phyloP scores from a whole-genome alignment of 306 rosid genomes.

The Luffa acutangula region DNA sequence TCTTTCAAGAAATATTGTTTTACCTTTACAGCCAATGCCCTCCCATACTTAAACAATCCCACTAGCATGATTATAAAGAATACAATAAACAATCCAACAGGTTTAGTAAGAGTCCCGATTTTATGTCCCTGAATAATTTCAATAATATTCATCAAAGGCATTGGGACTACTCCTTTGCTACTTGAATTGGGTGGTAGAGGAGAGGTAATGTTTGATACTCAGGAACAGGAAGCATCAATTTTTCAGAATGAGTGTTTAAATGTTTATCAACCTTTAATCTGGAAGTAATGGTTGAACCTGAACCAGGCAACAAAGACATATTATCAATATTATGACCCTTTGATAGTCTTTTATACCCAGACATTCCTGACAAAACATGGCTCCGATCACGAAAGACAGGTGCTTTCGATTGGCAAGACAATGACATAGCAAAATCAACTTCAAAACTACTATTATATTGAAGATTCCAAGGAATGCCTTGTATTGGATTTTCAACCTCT shows the following conservation, averaged over 20 bases:
- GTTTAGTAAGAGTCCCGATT: conserved; percentile 13
- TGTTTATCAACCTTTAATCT: conserved; percentile 13
- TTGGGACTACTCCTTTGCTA: conserved; percentile 4
- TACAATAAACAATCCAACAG: conserved; percentile 11
- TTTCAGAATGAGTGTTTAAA: conserved; percentile 4
- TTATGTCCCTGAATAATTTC: conserved; percentile 11
- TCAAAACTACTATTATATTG: conserved; percentile 25
- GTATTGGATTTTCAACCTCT: conserved; percentile 23
- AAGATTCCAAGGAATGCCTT: conserved; percentile 16
- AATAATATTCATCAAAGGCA: conserved; percentile 13
- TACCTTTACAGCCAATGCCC: conserved; percentile 14
- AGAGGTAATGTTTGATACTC: conserved; percentile 9
- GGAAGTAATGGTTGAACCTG: conserved; percentile 24
- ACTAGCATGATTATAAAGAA: conserved; percentile 18
- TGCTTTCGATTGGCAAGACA: conserved; percentile 48
- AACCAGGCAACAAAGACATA: conserved; percentile 19
- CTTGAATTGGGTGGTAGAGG: not conserved
- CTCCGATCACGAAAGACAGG: conserved; percentile 31
- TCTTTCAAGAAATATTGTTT: conserved; percentile 15
- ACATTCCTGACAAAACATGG: conserved; percentile 24
- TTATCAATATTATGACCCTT: conserved; percentile 6
- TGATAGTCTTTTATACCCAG: conserved; percentile 17
- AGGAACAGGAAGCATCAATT: conserved; percentile 18
- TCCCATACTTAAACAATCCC: conserved; percentile 13
- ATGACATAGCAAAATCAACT: conserved; percentile 44